These are phyloP conservation scores for Flammula alnicola DNA, from an alignment of 1,284 basidiomycete genomes.

Conservation along the genomic window DNA sequence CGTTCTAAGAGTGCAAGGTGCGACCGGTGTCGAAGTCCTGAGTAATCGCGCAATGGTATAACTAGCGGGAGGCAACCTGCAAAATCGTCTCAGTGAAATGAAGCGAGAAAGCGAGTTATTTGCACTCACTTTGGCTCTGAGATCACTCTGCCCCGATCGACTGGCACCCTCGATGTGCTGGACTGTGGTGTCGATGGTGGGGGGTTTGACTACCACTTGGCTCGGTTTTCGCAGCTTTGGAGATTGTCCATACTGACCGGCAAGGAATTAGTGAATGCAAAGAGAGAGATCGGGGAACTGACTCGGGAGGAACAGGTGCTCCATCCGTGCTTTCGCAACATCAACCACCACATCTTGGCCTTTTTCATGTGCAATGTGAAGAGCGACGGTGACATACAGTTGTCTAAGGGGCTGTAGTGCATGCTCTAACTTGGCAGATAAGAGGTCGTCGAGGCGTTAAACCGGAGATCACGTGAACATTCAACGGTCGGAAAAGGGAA, in stretches of 20 bases:
- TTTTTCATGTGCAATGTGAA: slow-evolving; percentile 26
- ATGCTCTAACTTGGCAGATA: slow-evolving; percentile 5
- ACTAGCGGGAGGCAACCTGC: no score
- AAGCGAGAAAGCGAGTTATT: no score
- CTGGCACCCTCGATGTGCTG: no score
- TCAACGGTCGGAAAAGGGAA: no score
- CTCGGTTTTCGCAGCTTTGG: not conserved
- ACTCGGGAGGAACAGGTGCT: slow-evolving; percentile 25
- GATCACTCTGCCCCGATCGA: no score
- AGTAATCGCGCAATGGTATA: no score
- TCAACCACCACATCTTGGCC: slow-evolving; percentile 20
- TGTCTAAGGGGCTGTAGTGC: slow-evolving; percentile 20
- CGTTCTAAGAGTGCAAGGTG: slow-evolving; percentile 19
- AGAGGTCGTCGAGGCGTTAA: not conserved
- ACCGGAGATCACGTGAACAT: no score
- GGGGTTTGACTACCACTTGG: not conserved
- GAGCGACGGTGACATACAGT: slow-evolving; percentile 24
- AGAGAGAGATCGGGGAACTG: slow-evolving; percentile 1
- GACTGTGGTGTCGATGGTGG: no score
- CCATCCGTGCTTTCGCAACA: slow-evolving; percentile 24
- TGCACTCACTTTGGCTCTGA: no score
- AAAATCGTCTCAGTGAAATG: no score
- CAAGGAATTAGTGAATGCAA: not conserved
- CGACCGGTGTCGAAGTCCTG: slow-evolving; percentile 10
- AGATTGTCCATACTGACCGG: not conserved